These are phyloP conservation scores for Hypoxylon sp. DNA, from an alignment of 2,329 filamentous ascomycete genomes.

Conservation along the genomic window DNA sequence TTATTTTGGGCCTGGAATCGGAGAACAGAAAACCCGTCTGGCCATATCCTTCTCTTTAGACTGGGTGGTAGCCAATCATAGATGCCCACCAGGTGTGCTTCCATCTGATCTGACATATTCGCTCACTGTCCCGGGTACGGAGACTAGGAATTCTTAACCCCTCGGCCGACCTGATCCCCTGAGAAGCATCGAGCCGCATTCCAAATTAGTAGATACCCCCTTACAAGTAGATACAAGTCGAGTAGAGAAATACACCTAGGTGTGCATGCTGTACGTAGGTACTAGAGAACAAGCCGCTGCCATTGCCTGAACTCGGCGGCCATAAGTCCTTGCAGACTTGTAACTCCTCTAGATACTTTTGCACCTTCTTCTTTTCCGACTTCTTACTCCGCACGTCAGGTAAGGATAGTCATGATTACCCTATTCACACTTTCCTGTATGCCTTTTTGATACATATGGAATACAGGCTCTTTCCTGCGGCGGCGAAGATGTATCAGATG, in stretches of 20 bases:
- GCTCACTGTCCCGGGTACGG: neutral
- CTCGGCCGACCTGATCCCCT: neutral
- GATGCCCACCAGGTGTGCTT: neutral
- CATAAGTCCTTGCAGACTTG: neutral
- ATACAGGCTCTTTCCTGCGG: neutral
- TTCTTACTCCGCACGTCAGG: neutral
- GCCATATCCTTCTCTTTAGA: neutral
- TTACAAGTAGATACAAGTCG: neutral
- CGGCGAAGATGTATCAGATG: neutral
- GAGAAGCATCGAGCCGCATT: neutral
- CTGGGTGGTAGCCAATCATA: neutral
- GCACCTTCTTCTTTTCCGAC: slow-evolving; percentile 4
- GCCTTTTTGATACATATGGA: neutral
- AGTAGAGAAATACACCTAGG: neutral
- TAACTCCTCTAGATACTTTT: neutral
- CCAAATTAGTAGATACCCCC: neutral
- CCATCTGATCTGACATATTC: neutral
- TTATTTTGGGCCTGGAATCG: neutral
- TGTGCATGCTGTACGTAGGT: neutral
- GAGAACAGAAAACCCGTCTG: neutral
- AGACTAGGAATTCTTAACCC: neutral
- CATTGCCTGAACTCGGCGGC: neutral
- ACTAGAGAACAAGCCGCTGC: neutral
- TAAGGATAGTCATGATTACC: neutral
- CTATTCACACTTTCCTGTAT: neutral